Evolutionary conservation across 441 rosid species (phyloP), one percentile per base, ranked within the genome.

Genomic region (Geranium incanum): DNA sequence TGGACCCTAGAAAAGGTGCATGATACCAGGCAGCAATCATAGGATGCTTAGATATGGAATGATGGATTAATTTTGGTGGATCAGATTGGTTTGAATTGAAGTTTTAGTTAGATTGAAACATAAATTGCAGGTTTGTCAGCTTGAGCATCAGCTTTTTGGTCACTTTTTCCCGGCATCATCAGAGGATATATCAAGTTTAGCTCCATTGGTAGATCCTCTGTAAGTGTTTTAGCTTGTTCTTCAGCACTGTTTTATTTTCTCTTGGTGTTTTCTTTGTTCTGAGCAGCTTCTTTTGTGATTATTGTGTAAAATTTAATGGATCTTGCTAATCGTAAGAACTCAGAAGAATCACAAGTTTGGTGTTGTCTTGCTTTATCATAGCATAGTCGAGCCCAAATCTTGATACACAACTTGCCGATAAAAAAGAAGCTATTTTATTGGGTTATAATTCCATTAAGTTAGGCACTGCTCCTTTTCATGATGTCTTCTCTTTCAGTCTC

Each of bases 151-250:
- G 78, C 93, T 95, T 70, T 95, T 95, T 82, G 86, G 83, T 78
- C 97, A 95, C 84, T 95, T 95, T 79, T 95, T 92, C 78, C 97
- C 97, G 67, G 85, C 97, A 71, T 89, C 97, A 55, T 93, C 89
- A 0, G 97, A 83, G 78, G 93, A 95, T 75, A 79, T 85, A 78
- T 92, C 96, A 70, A 87, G 92, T 82, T 86, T 92, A 89, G 92
- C 97, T 75, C 95, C 97, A 77, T 73, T 95, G 78, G 80, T 95
- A 74, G 96, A 92, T 88, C 97, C 97, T 66, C 69, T 95, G 97
- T 94, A 82, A 92, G 99, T 80, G 70, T 60, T 62, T 28, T 62
- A 62, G 66, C 66, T 23, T 62, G 66, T 11, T 62, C 8, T 62
- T 62, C 13, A 23, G 12, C 6, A 28, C 37, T 62, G 37, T 62